Percentiles rank a stretch among this genome's conserved stretches.
Conservation (phyloP, 768 basidiomycete genomes). For the Saitozyma sp. region DNA sequence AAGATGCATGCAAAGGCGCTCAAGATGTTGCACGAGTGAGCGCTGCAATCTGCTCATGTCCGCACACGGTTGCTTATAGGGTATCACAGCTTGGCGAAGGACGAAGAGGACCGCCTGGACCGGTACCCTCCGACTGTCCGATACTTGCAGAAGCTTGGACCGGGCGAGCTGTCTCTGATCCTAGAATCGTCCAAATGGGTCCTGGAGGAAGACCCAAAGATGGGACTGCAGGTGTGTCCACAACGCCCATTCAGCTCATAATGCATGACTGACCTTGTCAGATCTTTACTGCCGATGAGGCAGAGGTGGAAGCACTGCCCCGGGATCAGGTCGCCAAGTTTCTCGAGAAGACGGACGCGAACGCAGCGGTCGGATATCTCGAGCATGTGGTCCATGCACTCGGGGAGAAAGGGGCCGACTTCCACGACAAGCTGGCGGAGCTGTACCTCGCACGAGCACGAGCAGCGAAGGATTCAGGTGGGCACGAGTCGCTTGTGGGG, state of each 20-base stretch:
- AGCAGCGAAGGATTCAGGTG: constrained; percentile 46
- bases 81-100: constrained; percentile 67
- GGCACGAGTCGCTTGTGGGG: neutral
- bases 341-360: constrained; percentile 62
- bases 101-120: constrained; percentile 73
- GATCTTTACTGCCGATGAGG: constrained; percentile 87
- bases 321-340: constrained; percentile 71
- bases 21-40: constrained; percentile 78
- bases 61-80: neutral
- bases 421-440: constrained; percentile 87
- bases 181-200: constrained; percentile 83
- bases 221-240: constrained; percentile 68
- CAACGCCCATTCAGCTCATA: constrained; percentile 29
- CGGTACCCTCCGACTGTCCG: constrained; percentile 78
- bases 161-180: constrained; percentile 75
- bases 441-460: constrained; percentile 72
- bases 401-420: constrained; percentile 65
- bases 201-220: constrained; percentile 68
- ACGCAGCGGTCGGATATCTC: constrained; percentile 74
- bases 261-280: constrained; percentile 44
- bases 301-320: constrained; percentile 79
- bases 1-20: constrained; percentile 92
- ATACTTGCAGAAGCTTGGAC: constrained; percentile 87
- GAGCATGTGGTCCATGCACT: constrained; percentile 79
- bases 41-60: constrained; percentile 3